Base-by-base conservation (phyloP, 257 asterid genomes). In the Solanum chiquidenum region DNA sequence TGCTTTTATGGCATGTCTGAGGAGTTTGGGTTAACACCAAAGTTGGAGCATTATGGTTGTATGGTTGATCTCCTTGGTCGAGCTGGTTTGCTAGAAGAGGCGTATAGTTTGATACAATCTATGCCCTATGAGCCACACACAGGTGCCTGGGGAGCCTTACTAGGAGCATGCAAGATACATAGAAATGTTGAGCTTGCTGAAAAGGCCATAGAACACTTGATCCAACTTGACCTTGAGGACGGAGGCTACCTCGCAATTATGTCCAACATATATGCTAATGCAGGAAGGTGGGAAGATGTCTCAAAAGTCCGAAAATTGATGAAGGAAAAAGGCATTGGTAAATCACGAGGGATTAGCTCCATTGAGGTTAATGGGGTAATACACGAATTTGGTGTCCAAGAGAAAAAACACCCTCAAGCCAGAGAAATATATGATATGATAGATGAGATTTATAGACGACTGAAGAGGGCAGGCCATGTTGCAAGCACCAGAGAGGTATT, bases 41-140 rank as follows among this genome's bases (percentile, higher is more conserved):
- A 88, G 55, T 37, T 88, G 80, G 89, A 88, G 87, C 89, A 88
- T 44, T 88, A 88, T 88, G 83, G 89, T 83, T 88, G 89, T 76
- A 83, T 88, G 85, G 89, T 88, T 73, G 89, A 88, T 60, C 89
- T 88, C 86, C 89, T 88, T 55, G 89, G 89, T 49, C 84, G 89
- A 83, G 87, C 89, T 83, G 85, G 89, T 88, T 88, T 88, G 89
- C 64, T 88, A 27, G 87, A 88, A 11, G 87, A 88, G 72, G 89
- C 89, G 1, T 88, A 83, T 72, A 25, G 84, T 71, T 68, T 83
- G 83, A 88, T 88, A 52, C 87, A 83, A 72, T 83, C 84, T 88
- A 88, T 88, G 89, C 87, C 89, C 16, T 42, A 71, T 88, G 87
- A 42, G 46, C 89, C 89, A 72, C 87, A 88, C 75, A 58, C 83